phyloP scores from a whole-genome alignment of 495 filamentous ascomycete species.

The Podospora australis region DNA sequence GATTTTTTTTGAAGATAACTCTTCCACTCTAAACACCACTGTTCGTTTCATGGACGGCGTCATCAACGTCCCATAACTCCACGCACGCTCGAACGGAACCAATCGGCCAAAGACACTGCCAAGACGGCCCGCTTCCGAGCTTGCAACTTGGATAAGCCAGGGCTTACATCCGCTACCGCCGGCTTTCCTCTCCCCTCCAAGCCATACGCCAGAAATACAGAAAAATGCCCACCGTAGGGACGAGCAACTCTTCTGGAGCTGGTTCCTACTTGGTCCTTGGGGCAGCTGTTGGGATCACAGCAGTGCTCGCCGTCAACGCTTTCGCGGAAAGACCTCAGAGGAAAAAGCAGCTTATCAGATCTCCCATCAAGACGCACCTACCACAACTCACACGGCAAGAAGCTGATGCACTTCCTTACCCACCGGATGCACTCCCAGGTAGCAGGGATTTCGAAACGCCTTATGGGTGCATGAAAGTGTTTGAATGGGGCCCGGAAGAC shows the following conservation, averaged over 20 bases:
- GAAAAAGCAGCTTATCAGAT: conserved; percentile 11
- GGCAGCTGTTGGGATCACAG: conserved; percentile 12
- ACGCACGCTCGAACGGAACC: too few species aligned
- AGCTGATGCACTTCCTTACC: conserved; percentile 50
- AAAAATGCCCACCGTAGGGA: too few species aligned
- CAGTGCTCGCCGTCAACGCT: conserved; percentile 9
- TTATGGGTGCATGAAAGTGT: conserved; percentile 67
- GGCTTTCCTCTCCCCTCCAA: too few species aligned
- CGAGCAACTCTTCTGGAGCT: conserved; percentile 2
- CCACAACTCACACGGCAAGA: conserved; percentile 16
- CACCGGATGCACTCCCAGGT: conserved; percentile 67
- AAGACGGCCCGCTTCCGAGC: too few species aligned
- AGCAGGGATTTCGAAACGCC: conserved; percentile 65
- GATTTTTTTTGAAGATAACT: too few species aligned
- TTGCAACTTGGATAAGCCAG: too few species aligned
- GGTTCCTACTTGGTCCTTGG: conserved; percentile 18
- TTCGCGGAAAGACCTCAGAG: neutral
- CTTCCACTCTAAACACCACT: too few species aligned
- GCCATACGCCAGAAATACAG: too few species aligned
- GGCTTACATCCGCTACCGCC: too few species aligned
- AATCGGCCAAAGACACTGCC: too few species aligned
- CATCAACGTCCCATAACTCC: too few species aligned
- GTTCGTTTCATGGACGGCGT: too few species aligned
- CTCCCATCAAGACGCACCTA: conserved; percentile 20
- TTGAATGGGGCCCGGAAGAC: conserved; percentile 72